Conservation (phyloP, 257 asterid genomes). For the Catharanthus roseus region DNA sequence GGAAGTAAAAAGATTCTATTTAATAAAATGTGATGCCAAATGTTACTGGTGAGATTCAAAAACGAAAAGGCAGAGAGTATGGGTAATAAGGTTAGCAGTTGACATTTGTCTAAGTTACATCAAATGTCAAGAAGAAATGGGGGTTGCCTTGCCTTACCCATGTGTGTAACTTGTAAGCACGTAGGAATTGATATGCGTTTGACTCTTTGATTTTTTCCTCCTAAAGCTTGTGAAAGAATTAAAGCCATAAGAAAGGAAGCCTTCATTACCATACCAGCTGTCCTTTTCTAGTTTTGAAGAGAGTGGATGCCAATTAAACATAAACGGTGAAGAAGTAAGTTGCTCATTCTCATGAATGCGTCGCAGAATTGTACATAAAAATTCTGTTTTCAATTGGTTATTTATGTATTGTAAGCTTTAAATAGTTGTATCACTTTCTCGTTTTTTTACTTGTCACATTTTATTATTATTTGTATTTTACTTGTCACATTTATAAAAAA, state of each 20-base stretch:
- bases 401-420: too few relatives aligned
- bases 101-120: neutral
- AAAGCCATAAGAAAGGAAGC: neutral
- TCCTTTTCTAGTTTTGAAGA: neutral
- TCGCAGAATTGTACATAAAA: neutral
- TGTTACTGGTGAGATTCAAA: too few relatives aligned
- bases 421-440: too few relatives aligned
- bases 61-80: too few relatives aligned
- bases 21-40: too few relatives aligned
- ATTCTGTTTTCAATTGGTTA: too few relatives aligned
- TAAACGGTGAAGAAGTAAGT: neutral
- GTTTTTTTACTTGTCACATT: too few relatives aligned
- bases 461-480: too few relatives aligned
- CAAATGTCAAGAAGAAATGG: slow-evolving; percentile 2
- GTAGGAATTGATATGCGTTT: neutral
- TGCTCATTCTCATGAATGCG: neutral
- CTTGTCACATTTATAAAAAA: too few relatives aligned
- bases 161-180: slow-evolving; percentile 1
- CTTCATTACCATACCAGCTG: neutral
- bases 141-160: neutral
- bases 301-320: too few relatives aligned
- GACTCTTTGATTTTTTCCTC: neutral
- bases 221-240: neutral
- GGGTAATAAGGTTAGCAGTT: neutral
- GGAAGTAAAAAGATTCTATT: too few relatives aligned